Conservation (phyloP, 345 rosid genomes). For the Viola odorata region DNA sequence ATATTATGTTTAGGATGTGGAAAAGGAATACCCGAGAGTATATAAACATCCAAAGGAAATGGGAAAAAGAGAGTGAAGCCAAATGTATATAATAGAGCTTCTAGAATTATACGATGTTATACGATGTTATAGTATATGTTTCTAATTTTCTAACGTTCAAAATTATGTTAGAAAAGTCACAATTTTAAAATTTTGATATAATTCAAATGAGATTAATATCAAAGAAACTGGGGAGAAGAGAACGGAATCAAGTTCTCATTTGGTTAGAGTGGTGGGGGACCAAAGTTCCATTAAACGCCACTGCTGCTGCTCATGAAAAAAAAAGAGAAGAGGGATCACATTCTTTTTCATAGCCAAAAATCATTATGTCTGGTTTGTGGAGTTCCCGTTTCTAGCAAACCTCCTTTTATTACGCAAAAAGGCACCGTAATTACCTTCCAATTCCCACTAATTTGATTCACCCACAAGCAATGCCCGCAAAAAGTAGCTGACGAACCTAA, state of each 20-base stretch:
- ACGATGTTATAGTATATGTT: no score
- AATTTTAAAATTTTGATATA: no score
- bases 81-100: no score
- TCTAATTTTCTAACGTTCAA: no score
- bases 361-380: slow-evolving; percentile 35
- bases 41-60: no score
- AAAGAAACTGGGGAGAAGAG: neutral
- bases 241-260: slow-evolving; percentile 23
- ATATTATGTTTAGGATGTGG: no score
- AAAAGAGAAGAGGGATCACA: slow-evolving; percentile 39
- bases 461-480: slow-evolving; percentile 11
- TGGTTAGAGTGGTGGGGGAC: slow-evolving; percentile 24
- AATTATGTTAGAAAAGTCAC: no score
- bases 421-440: slow-evolving; percentile 4
- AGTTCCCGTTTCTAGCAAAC: slow-evolving; percentile 19
- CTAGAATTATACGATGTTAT: no score
- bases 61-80: no score
- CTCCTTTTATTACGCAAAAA: slow-evolving; percentile 12
- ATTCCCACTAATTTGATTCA: slow-evolving; percentile 10
- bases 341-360: slow-evolving; percentile 30
- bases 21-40: no score
- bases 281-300: slow-evolving; percentile 25
- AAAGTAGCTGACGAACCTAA: neutral
- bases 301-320: slow-evolving; percentile 8
- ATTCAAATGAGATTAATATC: no score